These are phyloP conservation scores for Rosellinia necatrix DNA, from an alignment of 2,329 filamentous ascomycete species.

Conservation along the genomic window DNA sequence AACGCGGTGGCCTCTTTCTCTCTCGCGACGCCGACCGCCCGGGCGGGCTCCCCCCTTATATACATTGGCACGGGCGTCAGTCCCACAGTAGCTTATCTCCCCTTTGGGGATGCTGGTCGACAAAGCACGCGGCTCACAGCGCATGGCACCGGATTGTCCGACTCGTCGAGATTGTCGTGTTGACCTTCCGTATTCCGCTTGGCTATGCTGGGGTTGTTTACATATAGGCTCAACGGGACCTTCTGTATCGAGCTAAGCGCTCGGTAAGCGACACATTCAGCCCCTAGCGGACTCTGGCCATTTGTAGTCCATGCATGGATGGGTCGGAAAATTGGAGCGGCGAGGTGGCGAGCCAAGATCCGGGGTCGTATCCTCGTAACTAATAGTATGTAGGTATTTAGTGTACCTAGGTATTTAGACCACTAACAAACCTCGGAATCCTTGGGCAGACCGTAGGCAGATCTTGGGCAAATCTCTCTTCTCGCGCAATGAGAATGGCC, in stretches of 20 bases:
- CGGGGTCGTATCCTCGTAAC: too few species aligned
- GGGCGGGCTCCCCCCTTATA: constrained; percentile 20
- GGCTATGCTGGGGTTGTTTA: constrained; percentile 8
- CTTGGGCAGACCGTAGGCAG: too few species aligned
- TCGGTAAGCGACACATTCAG: constrained; percentile 6
- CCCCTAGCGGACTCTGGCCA: constrained; percentile 1
- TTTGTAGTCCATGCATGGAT: constrained; percentile 2
- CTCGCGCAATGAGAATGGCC: too few species aligned
- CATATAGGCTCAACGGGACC: constrained; percentile 18
- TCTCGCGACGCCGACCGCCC: constrained; percentile 2
- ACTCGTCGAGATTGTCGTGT: constrained; percentile 13
- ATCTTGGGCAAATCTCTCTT: too few species aligned
- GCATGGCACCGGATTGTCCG: constrained; percentile 1
- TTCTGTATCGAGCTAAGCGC: constrained; percentile 23
- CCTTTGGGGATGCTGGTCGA: neutral
- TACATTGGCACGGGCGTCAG: constrained; percentile 14
- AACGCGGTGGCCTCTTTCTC: constrained; percentile 8
- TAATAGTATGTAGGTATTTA: too few species aligned
- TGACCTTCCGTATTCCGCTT: constrained; percentile 26
- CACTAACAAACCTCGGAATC: too few species aligned
- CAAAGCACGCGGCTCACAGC: constrained; percentile 11
- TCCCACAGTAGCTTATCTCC: constrained; percentile 20
- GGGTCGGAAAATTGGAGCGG: constrained; percentile 3
- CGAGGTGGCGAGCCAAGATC: constrained; percentile 22
- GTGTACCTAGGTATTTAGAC: too few species aligned